These are phyloP conservation scores for Pisolithus albus DNA, from an alignment of 768 basidiomycete genomes.

Conservation along the genomic window DNA sequence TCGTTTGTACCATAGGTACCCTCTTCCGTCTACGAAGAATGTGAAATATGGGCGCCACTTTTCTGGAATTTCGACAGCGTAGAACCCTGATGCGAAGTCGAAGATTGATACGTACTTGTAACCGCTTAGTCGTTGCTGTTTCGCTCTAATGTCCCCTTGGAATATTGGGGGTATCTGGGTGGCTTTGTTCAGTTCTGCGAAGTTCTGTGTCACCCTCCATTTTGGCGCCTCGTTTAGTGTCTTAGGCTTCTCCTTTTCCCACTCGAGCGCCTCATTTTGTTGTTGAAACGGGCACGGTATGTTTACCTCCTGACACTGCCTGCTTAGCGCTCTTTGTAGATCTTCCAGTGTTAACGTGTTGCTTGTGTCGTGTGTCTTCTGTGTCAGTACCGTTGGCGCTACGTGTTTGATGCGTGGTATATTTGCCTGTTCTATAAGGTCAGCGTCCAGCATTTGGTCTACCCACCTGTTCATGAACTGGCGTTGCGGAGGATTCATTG, in stretches of 20 bases:
- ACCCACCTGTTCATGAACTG: not conserved
- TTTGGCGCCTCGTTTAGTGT: not conserved
- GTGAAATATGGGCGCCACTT: too few relatives aligned
- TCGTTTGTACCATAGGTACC: too few relatives aligned
- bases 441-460: not conserved
- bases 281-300: not conserved
- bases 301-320: not conserved
- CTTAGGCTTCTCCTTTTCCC: not conserved
- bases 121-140: too few relatives aligned
- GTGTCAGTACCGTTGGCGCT: conserved; percentile 27
- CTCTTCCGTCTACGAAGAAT: too few relatives aligned
- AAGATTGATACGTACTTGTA: too few relatives aligned
- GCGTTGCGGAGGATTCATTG: not conserved
- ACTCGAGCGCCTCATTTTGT: fast-evolving
- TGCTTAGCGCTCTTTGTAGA: conserved; percentile 28
- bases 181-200: not conserved
- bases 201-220: not conserved
- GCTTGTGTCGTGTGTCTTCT: conserved; percentile 28
- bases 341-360: conserved; percentile 28
- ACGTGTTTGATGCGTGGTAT: not conserved
- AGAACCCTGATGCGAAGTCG: too few relatives aligned
- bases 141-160: too few relatives aligned
- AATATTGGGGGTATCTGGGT: not conserved
- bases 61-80: too few relatives aligned
- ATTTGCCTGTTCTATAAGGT: not conserved